Conservation (phyloP, 2,329 filamentous ascomycete genomes). For the Aspergillus calidoustus region DNA sequence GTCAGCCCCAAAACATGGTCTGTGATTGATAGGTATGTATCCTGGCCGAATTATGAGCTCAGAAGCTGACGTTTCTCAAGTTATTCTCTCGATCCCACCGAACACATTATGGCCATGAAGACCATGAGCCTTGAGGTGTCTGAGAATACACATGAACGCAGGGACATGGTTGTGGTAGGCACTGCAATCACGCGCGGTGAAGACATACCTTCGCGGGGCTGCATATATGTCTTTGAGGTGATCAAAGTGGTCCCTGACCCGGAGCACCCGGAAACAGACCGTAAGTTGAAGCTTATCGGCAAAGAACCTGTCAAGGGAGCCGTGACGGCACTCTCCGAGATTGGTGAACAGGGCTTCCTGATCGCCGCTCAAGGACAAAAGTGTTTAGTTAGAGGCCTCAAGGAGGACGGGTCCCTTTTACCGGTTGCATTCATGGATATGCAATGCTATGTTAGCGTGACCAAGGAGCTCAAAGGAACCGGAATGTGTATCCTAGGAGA, state of each 20-base stretch:
- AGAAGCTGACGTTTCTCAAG: constrained; percentile 30
- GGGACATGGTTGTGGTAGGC: constrained; percentile 80
- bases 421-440: constrained; percentile 98
- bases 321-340: constrained; percentile 82
- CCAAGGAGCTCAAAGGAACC: constrained; percentile 80
- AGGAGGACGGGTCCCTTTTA: constrained; percentile 89
- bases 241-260: constrained; percentile 91
- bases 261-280: constrained; percentile 80
- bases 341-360: constrained; percentile 86
- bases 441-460: constrained; percentile 87
- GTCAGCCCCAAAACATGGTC: constrained; percentile 77
- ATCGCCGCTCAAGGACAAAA: constrained; percentile 94
- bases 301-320: constrained; percentile 92
- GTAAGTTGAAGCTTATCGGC: constrained; percentile 81
- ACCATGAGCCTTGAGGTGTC: constrained; percentile 86
- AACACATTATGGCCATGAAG: constrained; percentile 80
- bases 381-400: constrained; percentile 93
- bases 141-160: constrained; percentile 85
- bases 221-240: constrained; percentile 88
- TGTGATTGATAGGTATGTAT: constrained; percentile 69
- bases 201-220: constrained; percentile 82
- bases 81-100: constrained; percentile 72
- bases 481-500: constrained; percentile 88
- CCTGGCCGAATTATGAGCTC: not conserved
- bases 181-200: constrained; percentile 87